Evolutionary conservation across 371 early-diverging fungal species (phyloP).

Genomic region (Aphelidium insulamus): DNA sequence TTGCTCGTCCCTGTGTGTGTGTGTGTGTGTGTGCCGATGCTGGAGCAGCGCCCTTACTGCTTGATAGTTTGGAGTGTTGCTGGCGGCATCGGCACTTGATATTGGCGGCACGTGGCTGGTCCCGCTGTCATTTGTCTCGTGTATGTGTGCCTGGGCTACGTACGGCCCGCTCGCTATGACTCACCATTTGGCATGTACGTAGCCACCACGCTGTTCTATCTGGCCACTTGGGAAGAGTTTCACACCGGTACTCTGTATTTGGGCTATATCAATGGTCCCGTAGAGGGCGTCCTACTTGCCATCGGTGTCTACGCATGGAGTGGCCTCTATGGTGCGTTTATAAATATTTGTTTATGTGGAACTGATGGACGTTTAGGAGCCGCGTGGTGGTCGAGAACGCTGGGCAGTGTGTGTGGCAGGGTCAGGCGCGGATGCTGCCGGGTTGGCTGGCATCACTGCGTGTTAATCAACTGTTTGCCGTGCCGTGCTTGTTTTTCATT

Average conservation of each 20-base stretch:
- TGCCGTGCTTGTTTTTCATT: no score
- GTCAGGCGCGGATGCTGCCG: no score
- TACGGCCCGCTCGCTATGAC: slow-evolving; percentile 1
- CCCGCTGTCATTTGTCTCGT: slow-evolving; percentile 10
- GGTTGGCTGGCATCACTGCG: no score
- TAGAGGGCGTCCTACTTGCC: slow-evolving; percentile 75
- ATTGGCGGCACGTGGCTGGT: slow-evolving; percentile 62
- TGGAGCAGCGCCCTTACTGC: no score
- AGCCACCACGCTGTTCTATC: slow-evolving; percentile 64
- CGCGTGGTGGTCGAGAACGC: no score
- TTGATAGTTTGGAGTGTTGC: slow-evolving; percentile 21
- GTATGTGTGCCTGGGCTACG: slow-evolving; percentile 5
- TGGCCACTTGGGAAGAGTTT: slow-evolving; percentile 89
- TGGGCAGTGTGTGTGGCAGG: no score
- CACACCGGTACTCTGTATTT: slow-evolving; percentile 77
- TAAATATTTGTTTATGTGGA: no score
- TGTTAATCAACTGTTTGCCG: no score
- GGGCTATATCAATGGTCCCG: slow-evolving; percentile 82
- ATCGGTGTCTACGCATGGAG: slow-evolving; percentile 34
- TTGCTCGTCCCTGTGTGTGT: no score
- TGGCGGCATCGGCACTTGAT: slow-evolving; percentile 35
- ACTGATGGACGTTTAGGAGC: no score
- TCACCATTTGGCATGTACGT: slow-evolving; percentile 27
- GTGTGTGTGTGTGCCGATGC: no score
- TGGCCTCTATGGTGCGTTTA: slow-evolving; percentile 44